phyloP scores from a whole-genome alignment of 2,329 filamentous ascomycete species.

The Tricladium varicosporioides region DNA sequence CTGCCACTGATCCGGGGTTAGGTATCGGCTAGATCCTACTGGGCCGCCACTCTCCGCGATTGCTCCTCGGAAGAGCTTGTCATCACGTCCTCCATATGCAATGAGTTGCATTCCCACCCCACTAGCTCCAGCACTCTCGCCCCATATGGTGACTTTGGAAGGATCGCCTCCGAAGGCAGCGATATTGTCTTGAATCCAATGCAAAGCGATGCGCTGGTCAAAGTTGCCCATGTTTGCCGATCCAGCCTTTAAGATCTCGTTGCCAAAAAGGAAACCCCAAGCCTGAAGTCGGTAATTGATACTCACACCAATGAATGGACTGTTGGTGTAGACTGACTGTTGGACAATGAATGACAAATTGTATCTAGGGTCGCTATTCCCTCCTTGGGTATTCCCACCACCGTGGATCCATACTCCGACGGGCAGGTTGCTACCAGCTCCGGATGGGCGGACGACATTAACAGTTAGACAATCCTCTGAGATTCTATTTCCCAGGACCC shows the following conservation, averaged over 20 bases:
- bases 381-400: constrained; percentile 42
- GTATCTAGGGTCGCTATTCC: constrained; percentile 9
- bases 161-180: constrained; percentile 41
- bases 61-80: constrained; percentile 51
- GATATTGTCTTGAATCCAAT: constrained; percentile 51
- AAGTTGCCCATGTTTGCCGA: constrained; percentile 59
- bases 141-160: constrained; percentile 41
- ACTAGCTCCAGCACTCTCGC: constrained; percentile 42
- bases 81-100: constrained; percentile 48
- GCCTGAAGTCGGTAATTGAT: constrained; percentile 62
- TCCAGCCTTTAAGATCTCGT: constrained; percentile 49
- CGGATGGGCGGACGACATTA: constrained; percentile 35
- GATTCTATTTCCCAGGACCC: not conserved
- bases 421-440: constrained; percentile 38
- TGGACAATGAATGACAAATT: constrained; percentile 55
- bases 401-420: constrained; percentile 55
- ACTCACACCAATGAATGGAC: constrained; percentile 45
- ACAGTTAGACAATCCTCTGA: constrained; percentile 50
- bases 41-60: constrained; percentile 49
- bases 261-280: constrained; percentile 64
- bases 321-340: constrained; percentile 36
- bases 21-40: constrained; percentile 16
- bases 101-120: constrained; percentile 45
- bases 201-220: constrained; percentile 56
- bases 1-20: constrained; percentile 17